A percentile compares a stretch with the other conserved stretches of the same genome.
These are phyloP conservation scores for Corylus americana DNA, from an alignment of 306 rosid genomes.

Conservation along the genomic window DNA sequence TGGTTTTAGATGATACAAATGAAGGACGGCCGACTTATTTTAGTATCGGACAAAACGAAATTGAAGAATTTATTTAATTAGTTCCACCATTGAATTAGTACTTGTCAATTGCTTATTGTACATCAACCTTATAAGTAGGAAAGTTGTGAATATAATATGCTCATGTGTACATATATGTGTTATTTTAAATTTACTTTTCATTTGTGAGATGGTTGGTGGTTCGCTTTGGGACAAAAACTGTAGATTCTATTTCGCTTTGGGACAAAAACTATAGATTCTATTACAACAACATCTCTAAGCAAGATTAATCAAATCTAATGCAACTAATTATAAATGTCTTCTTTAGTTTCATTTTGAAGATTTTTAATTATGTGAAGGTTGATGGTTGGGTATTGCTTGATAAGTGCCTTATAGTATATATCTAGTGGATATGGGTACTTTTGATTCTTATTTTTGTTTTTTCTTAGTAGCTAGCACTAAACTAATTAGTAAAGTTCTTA, in stretches of 20 bases:
- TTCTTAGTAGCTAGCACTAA: not conserved
- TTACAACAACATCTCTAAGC: constrained; percentile 11
- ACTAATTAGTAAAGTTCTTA: not conserved
- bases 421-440: not conserved
- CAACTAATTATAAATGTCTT: constrained; percentile 1
- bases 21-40: not conserved
- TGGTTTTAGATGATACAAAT: too few relatives aligned
- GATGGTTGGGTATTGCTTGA: not conserved
- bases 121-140: not conserved
- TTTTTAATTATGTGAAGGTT: not conserved
- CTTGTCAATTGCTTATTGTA: not conserved
- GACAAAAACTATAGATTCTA: not conserved
- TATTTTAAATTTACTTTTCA: too few relatives aligned
- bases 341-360: constrained; percentile 4
- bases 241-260: not conserved
- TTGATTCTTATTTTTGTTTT: not conserved
- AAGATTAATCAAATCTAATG: constrained; percentile 29
- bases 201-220: not conserved
- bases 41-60: not conserved
- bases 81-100: not conserved
- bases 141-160: not conserved
- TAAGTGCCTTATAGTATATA: not conserved
- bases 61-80: not conserved
- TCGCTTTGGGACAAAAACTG: not conserved
- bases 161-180: not conserved